Percentiles rank a stretch among this genome's conserved stretches.
Conservation (phyloP, 148 eudicot genomes). For the Suaeda aralocaspica region DNA sequence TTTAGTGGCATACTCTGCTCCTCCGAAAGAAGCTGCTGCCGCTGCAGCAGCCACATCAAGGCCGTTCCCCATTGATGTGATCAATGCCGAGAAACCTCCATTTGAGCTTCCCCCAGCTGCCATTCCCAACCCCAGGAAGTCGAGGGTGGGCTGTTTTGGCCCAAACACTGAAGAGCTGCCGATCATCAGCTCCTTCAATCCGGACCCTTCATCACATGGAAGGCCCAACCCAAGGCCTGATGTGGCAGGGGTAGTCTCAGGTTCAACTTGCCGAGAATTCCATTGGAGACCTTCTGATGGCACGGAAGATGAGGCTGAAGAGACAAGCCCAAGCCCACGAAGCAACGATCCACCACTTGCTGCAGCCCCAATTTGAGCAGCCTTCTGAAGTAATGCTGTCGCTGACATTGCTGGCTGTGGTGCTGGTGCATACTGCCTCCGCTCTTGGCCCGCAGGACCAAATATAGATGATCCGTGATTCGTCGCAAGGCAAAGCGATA, state of each 20-base stretch:
- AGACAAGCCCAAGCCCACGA: slow-evolving; percentile 67
- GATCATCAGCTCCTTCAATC: slow-evolving; percentile 77
- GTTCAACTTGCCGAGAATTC: slow-evolving; percentile 40
- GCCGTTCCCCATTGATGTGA: slow-evolving; percentile 67
- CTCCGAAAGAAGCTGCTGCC: slow-evolving; percentile 42
- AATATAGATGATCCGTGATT: slow-evolving; percentile 71
- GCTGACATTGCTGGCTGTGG: slow-evolving; percentile 91
- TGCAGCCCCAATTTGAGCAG: slow-evolving; percentile 85
- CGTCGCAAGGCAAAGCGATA: slow-evolving; percentile 72
- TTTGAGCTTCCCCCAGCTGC: slow-evolving; percentile 61
- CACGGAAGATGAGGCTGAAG: slow-evolving; percentile 43
- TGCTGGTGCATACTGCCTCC: slow-evolving; percentile 59
- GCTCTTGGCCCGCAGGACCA: slow-evolving; percentile 55
- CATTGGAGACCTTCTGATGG: slow-evolving; percentile 39
- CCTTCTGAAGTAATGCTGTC: slow-evolving; percentile 94
- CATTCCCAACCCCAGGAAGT: slow-evolving; percentile 91
- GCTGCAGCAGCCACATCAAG: slow-evolving; percentile 46
- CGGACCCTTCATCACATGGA: slow-evolving; percentile 60
- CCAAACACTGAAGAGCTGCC: slow-evolving; percentile 74
- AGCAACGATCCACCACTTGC: slow-evolving; percentile 63
- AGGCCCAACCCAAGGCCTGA: slow-evolving; percentile 65
- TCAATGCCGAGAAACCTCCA: slow-evolving; percentile 55
- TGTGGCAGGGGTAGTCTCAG: slow-evolving; percentile 38
- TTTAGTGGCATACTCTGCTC: slow-evolving; percentile 48
- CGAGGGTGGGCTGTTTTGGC: slow-evolving; percentile 84